Base-by-base conservation (phyloP, 2,329 filamentous ascomycete genomes). In the Sclerotiophoma versabilis region DNA sequence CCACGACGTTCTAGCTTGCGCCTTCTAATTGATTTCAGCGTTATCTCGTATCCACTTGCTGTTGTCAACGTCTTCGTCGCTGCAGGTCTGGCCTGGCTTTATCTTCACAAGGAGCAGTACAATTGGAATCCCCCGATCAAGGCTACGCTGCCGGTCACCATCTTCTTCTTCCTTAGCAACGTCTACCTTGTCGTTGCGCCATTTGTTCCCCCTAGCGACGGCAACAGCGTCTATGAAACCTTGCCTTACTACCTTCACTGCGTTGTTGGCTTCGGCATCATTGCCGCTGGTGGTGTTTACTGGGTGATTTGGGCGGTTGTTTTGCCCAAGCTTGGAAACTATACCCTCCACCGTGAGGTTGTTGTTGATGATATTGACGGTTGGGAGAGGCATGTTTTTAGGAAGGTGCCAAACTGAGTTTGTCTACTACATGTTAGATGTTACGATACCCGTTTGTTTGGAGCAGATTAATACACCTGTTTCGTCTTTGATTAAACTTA, bases 31-130 rank as follows among this genome's bases (percentile, higher is more conserved):
- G 14, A n/a, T 20, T 39, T 19, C 49, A 84, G 79, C 71, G 80
- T 88, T 47, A 88, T 88, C 65, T 85, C 84, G 0, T 88, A 88
- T 63, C 86, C 86, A 0, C 78, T 87, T 11, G 82, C 85, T n/a
- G 75, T 82, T 34, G 75, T 83, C 68, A 83, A 83, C 62, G 72
- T 77, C 39, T 81, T 83, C 57, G 80, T 83, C 26, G 77, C 79
- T 9, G 74, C 68, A n/a, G 80, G 77, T 10, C 75, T 83, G 9
- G 71, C 79, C 51, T 78, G 79, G 61, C 76, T 83, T 33, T 82
- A 82, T 64, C 73, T 72, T 58, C 64, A 73, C 54, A 59, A 60
- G 27, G 43, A 68, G 30, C 75, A 76, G 56, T 80, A 76, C 27
- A 72, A 77, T 62, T 83, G 80, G 80, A 67, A 75, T 15, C 79